Conservation (phyloP, 257 asterid genomes). For the Cinchona pubescens region DNA sequence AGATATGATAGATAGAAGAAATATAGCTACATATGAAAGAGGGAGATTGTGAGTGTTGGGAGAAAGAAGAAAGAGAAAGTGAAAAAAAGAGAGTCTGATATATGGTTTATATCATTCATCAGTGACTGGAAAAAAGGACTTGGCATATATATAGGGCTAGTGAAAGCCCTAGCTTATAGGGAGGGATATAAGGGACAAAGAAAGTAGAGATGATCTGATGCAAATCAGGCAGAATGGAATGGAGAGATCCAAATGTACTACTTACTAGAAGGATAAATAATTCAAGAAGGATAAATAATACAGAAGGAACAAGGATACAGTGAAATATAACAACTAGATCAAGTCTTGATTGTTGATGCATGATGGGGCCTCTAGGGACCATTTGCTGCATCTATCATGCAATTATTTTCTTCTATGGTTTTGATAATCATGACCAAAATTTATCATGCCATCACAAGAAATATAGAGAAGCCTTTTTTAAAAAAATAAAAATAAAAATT, state of each 20-base stretch:
- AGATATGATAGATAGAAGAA: slow-evolving; percentile 47
- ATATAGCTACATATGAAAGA: slow-evolving; percentile 37
- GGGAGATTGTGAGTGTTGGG: background rate
- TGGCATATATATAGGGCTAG: too few relatives aligned
- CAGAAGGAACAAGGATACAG: background rate
- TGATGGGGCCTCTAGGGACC: background rate
- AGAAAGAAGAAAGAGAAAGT: too few relatives aligned
- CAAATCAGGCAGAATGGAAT: slow-evolving; percentile 38
- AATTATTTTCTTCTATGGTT: background rate
- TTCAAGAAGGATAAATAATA: slow-evolving; percentile 10
- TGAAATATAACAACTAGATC: slow-evolving; percentile 2
- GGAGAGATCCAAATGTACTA: slow-evolving; percentile 34
- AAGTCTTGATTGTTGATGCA: background rate
- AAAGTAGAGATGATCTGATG: slow-evolving; percentile 20
- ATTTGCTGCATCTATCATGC: background rate
- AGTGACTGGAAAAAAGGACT: too few relatives aligned
- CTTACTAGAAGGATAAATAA: slow-evolving; percentile 26
- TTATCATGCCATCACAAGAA: too few relatives aligned
- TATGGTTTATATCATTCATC: too few relatives aligned
- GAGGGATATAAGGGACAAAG: slow-evolving; percentile 27
- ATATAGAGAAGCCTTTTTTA: too few relatives aligned
- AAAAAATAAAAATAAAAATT: too few relatives aligned
- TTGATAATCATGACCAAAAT: background rate
- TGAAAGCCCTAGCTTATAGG: too few relatives aligned
- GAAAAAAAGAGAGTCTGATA: too few relatives aligned